Evolutionary conservation across 2,329 filamentous ascomycete genomes (phyloP).

Genomic region (Alternaria brassicicola): DNA sequence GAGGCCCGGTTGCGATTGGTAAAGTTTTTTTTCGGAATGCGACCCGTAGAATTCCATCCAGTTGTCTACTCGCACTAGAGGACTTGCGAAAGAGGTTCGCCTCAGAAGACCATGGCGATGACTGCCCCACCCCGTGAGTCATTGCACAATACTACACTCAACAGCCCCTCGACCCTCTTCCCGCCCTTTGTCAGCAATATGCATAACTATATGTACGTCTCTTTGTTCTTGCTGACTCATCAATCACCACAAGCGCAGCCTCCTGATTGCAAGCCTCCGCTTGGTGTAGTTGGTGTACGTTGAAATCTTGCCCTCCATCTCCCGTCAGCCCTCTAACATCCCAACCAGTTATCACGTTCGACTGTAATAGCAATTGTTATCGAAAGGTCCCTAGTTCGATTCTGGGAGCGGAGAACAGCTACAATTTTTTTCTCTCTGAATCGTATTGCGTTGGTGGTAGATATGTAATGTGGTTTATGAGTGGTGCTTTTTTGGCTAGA

Average conservation of each 20-base stretch:
- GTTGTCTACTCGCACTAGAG: background rate
- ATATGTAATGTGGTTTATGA: background rate
- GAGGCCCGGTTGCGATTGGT: too few species aligned
- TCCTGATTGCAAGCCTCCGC: constrained; percentile 20
- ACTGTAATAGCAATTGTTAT: constrained; percentile 45
- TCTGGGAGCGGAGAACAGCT: constrained; percentile 38
- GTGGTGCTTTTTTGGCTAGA: too few species aligned
- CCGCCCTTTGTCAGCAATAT: background rate
- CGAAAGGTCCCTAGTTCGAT: constrained; percentile 45
- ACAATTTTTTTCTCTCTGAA: constrained; percentile 2
- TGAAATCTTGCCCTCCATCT: too few species aligned
- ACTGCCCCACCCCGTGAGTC: background rate
- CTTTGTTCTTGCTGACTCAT: background rate
- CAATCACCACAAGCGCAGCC: constrained; percentile 21
- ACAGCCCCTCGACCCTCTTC: too few species aligned
- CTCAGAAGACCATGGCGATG: background rate
- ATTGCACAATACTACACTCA: background rate
- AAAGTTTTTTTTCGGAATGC: too few species aligned
- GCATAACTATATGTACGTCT: background rate
- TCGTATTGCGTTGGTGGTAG: background rate
- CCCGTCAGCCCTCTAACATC: too few species aligned
- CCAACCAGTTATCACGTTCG: constrained; percentile 40
- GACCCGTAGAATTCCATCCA: background rate
- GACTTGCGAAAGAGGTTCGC: background rate
- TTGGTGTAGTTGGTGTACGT: constrained; percentile 41